Evolutionary conservation across 2,329 filamentous ascomycete genomes (phyloP).

Genomic region (Trichophyton verrucosum): DNA sequence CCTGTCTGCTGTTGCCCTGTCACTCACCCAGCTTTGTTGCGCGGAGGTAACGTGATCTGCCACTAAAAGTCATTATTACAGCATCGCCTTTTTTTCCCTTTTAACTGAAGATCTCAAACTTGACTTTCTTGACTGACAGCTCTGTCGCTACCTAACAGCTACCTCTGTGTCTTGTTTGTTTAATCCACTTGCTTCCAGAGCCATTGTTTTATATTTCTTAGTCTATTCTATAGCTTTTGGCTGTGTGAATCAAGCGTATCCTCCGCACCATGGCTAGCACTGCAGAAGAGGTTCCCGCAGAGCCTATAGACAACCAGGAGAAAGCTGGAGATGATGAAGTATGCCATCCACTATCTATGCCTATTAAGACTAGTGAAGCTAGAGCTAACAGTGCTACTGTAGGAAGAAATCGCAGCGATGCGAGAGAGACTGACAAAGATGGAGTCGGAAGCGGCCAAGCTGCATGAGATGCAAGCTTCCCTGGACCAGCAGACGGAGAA

Average conservation of each 20-base stretch:
- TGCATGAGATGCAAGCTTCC: slow-evolving; percentile 73
- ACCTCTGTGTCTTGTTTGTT: not conserved
- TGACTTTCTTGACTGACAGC: not conserved
- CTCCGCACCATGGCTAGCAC: slow-evolving; percentile 10
- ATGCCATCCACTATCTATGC: slow-evolving; percentile 9
- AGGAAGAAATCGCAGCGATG: slow-evolving; percentile 78
- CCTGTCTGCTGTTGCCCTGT: not conserved
- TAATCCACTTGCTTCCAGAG: not conserved
- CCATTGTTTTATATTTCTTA: not conserved
- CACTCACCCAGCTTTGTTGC: not conserved
- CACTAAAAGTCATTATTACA: not conserved
- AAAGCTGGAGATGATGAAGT: slow-evolving; percentile 37
- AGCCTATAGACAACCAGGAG: slow-evolving; percentile 19
- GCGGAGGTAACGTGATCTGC: not conserved
- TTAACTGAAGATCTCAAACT: not conserved
- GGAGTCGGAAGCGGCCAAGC: slow-evolving; percentile 77
- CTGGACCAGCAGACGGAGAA: slow-evolving; percentile 77
- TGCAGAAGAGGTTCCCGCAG: slow-evolving; percentile 11
- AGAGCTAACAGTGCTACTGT: not conserved
- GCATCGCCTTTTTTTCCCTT: not conserved
- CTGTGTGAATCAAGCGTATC: not conserved
- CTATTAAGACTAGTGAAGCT: not conserved
- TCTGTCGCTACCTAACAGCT: not conserved
- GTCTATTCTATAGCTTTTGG: not conserved
- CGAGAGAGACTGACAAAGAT: slow-evolving; percentile 78